Evolutionary conservation across 2,329 filamentous ascomycete genomes (phyloP), one percentile per base, ranked within the genome.

Genomic region (Cladophialophora immunda): DNA sequence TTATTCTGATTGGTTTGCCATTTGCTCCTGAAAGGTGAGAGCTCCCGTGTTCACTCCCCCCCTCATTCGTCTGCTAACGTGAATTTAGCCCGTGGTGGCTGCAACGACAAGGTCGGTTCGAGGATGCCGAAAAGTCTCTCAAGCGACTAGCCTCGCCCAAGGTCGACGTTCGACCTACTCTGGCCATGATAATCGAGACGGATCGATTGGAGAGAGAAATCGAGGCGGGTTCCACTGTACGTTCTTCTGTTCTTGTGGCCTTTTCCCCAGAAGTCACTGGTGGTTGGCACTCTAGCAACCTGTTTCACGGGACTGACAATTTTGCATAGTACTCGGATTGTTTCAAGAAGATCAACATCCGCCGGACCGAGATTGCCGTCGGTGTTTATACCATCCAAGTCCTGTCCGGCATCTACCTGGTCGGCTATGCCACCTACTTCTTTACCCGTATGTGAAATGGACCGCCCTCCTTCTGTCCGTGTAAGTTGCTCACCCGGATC

Each of bases 401-500:
- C 52, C 72, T 82, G 7, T 78, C 76, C 8, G 81, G 80, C 1
- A 78, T 81, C 45, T 73, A 79, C 74, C 77, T 83, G 36, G 78
- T 82, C 7, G 80, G 80, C 34, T 82, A 81, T 70, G 77, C 78
- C 8, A 82, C 79, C 2, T 84, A 84, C 71, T 84, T 84, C 76
- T 83, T 84, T 73, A 72, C 81, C 50, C 78, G 86, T 68, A 55
- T 30, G 68, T 65, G 15, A 34, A 45, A 38, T n/a, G 15, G 6
- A 32, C 11, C 22, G 8, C 7, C 17, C 53, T n/a, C 27, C 30
- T 47, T n/a, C 15, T 22, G 6, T 25, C 5, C 25, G 2, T 4
- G 13, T 11, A 9, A 9, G 11, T 50, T 50, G 22, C 56, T 57
- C 27, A 58, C 19, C 52, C 15, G 17, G 13, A 9, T 27, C 13